Base-by-base conservation (phyloP, 805 yeast species). In the Cyberlindnera amylophila region DNA sequence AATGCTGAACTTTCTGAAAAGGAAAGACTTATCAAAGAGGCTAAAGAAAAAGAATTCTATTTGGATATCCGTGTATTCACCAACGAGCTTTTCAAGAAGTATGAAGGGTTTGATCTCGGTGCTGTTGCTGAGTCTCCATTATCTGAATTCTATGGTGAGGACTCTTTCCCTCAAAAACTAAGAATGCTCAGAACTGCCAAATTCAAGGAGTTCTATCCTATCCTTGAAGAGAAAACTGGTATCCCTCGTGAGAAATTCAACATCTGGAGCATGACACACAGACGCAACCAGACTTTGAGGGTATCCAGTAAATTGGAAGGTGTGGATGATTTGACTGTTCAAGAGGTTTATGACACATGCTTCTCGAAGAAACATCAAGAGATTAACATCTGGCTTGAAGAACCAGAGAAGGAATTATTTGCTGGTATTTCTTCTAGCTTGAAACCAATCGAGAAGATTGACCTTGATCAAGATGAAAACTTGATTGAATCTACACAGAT, bases 91-190 rank as follows among this genome's bases (percentile, higher is more conserved):
- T 82, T 86, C 53, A 64, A 67, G 42, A 66, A 75, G 41, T 82
- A 76, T 55, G 71, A 77, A 54, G 95, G 95, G 0, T 81, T 86
- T 56, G 96, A 89, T 59, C 57, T 84, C 13, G 86, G 82, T 11
- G 81, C 87, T 4, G 86, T 86, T 68, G 73, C 75, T 12, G 51
- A 58, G 15, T 51, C 59, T 10, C 67, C 68, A 34, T 67, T 69
- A 34, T 72, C 75, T 24, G 74, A 70, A 1, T 59, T 77, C n/a
- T 71, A 69, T 50, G 71, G 70, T 29, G 58, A 59, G 14, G 65
- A 68, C 5, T 68, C 77, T 1, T 68, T 66, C 44, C 82, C 93
- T 0, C 10, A 66, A 2, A 53, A 61, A 3, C 55, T 82, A 32
- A 77, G 74, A 57, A 69, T 82, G 2, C 67, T 76, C 51, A 84